These are phyloP conservation scores for Globisporangium carolinianum DNA, from an alignment of 352 stramenopile species.

Conservation along the genomic window DNA sequence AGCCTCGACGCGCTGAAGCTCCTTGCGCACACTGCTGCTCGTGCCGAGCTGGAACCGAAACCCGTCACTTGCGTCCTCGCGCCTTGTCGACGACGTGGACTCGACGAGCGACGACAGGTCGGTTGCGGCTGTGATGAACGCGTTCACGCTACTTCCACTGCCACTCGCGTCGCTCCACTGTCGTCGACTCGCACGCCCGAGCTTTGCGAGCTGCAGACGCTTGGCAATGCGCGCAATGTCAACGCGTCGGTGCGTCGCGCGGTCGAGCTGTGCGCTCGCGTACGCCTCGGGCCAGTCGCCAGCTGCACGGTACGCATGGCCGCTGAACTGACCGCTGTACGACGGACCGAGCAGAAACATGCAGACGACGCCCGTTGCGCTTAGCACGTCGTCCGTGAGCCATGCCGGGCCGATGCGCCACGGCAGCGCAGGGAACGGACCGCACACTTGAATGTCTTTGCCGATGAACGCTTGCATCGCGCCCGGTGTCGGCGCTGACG, in stretches of 20 bases:
- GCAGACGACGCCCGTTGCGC: constrained; percentile 28
- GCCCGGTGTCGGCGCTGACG: constrained; percentile 33
- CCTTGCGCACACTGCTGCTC: constrained; percentile 21
- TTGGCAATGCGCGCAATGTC: constrained; percentile 41
- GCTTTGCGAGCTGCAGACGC: constrained; percentile 36
- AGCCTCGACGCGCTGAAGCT: constrained; percentile 22
- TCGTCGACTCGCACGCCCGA: constrained; percentile 34
- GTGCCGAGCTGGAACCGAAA: constrained; percentile 16
- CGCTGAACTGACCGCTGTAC: constrained; percentile 56
- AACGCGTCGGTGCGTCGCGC: constrained; percentile 46
- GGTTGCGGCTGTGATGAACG: constrained; percentile 7
- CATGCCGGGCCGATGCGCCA: constrained; percentile 62
- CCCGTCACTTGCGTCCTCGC: constrained; percentile 33
- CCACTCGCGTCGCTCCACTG: constrained; percentile 28
- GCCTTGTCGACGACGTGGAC: constrained; percentile 23
- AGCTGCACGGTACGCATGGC: constrained; percentile 53
- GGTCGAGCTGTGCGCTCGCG: constrained; percentile 45
- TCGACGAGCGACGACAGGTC: constrained; percentile 17
- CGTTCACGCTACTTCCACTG: constrained; percentile 7
- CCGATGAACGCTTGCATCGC: constrained; percentile 62
- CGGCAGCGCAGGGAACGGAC: constrained; percentile 47
- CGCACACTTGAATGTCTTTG: constrained; percentile 69
- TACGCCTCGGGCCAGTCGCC: constrained; percentile 68
- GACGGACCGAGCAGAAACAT: constrained; percentile 67
- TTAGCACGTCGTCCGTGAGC: constrained; percentile 56